Evolutionary conservation across 495 filamentous ascomycete species (phyloP), one percentile per base, ranked within the genome.

Genomic region (Xylaria sp.): DNA sequence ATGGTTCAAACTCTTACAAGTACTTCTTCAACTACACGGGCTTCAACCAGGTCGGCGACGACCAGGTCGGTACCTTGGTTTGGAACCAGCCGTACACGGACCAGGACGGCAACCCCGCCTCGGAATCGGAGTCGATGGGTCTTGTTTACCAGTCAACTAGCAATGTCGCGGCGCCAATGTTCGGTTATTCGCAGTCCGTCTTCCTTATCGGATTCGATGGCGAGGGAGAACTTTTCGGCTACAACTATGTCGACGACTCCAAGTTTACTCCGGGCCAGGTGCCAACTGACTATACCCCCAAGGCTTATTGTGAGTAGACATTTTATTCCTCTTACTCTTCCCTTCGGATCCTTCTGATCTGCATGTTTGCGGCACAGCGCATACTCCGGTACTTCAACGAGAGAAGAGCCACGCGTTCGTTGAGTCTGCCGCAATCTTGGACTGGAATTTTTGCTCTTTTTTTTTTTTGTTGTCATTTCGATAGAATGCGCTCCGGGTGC

Each of bases 131-230:
- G 67, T 67, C 80, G 1, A 72, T 90, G 75, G 61, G 55, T 5
- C 76, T 91, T 17, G 71, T 68, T 68, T 80, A 77, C 74, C 67
- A 80, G 62, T 71, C 82, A 1, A 79, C 80, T 31, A 84, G 82
- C 77, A 89, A 91, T 75, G 82, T 90, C 37, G 88, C 83, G 1
- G 64, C 83, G 19, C 82, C 85, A 4, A 68, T 86, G 67, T 85
- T 88, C 71, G 73, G 77, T 9, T 61, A 80, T 7, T 61, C 68
- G 57, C 35, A 68, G 8, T 40, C 19, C 11, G 24, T 7, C 48
- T 21, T 71, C 40, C 5, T 62, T 15, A 73, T 88, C 31, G 84
- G 80, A 5, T 90, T 89, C 72, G 83, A 88, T 67, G 62, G 66
- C 19, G 66, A 80, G 61, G 67, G 78, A 24, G 73, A 68, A 44